Base-by-base conservation (phyloP, 768 basidiomycete genomes). In the Xerocomus brunneocitrinus region DNA sequence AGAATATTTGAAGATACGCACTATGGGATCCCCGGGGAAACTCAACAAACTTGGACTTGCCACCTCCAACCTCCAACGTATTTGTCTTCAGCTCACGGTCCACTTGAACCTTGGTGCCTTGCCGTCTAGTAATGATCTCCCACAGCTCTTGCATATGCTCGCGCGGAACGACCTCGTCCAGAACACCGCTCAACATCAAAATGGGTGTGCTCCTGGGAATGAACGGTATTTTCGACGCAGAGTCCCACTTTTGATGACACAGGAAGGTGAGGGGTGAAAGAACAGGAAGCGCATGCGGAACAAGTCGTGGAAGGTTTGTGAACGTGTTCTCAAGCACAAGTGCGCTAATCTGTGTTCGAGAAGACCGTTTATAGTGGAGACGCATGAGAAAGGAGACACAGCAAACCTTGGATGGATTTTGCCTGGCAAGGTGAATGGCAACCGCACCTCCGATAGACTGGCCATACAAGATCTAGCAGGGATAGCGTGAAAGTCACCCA, bases 291-390 rank as follows among this genome's bases (percentile, higher is more conserved):
- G 87, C 81, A 55, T 82, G 74, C 0, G 91, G 94, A n/a, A 97
- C 82, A 14, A 95, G 80, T 47, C 77, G 79, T 5, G 87, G 87
- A 28, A 98, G 79, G 39, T 88, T 91, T 32, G 87, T 82, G 69
- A 97, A 97, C 0, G 95, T 95, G 67, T 97, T 98, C 74, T 98
- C 95, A 53, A 98, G 77, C 52, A 98, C 80, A 14, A 97, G 76
- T 1, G 86, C 94, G 16, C 74, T 53, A 52, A 95, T 83, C 87
- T 91, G 57, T 27, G 3, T 13, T 39, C 47, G 39, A 27, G 36
- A n/a, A 14, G 8, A 19, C 19, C 30, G 14, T 9, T 14, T 19
- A 14, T 38, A 35, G 27, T 24, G 3, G 12, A 24, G 7, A 31
- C 24, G 27, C 41, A 8, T 4, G 5, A 12, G 27, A 4, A 48